Evolutionary conservation across 225 moss, liverwort and hornwort species (phyloP).

Genomic region (Physcomitrellopsis africana): DNA sequence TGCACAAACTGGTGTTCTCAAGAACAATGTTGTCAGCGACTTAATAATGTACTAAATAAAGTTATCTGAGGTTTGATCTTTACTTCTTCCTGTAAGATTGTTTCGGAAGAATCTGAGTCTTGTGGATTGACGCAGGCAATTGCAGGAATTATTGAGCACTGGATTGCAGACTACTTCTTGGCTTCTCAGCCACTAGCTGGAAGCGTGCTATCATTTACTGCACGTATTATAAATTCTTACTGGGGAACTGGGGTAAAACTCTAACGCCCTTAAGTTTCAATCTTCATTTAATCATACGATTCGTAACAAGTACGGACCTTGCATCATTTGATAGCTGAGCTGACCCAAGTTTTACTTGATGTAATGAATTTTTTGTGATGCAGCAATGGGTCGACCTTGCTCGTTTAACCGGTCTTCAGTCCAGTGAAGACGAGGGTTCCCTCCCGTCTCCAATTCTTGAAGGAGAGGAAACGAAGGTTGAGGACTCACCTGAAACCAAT

Average conservation of each 20-base stretch:
- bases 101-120: constrained; percentile 5
- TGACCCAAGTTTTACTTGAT: not conserved
- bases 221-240: constrained; percentile 83
- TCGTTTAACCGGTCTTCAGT: constrained; percentile 75
- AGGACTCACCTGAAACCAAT: constrained; percentile 19
- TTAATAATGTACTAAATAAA: too few relatives aligned
- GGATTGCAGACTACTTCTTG: constrained; percentile 90
- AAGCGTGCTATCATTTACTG: constrained; percentile 63
- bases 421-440: constrained; percentile 41
- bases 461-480: constrained; percentile 15
- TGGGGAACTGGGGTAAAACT: constrained; percentile 69
- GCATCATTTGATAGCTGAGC: not conserved
- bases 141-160: constrained; percentile 89
- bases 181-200: constrained; percentile 85
- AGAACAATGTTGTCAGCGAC: not conserved
- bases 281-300: too few relatives aligned
- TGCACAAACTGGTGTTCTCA: not conserved
- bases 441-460: constrained; percentile 29
- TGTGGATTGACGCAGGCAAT: constrained; percentile 59
- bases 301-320: too few relatives aligned
- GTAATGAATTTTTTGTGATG: constrained; percentile 12
- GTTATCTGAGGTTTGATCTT: constrained; percentile 23
- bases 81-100: not conserved
- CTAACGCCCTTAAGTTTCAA: too few relatives aligned
- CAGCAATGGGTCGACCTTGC: constrained; percentile 99